Base-by-base conservation (phyloP, 202 grass and related monocot species). In the Tripidium arundinaceum region DNA sequence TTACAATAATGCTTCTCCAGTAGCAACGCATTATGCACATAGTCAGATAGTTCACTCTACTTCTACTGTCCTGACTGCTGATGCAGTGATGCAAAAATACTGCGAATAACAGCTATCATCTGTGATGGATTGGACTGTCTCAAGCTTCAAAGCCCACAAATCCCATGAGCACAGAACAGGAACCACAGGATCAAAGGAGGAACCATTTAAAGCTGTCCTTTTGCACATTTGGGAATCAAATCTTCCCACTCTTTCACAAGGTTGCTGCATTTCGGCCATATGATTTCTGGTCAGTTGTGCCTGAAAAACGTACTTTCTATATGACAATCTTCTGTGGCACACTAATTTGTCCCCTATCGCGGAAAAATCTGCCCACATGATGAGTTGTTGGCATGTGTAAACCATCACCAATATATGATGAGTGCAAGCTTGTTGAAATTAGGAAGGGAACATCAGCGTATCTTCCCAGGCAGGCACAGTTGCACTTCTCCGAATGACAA, bases 141-240 rank as follows among this genome's bases (percentile, higher is more conserved):
- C 78, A 45, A 65, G 63, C 57, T 91, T 87, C 78, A 8, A 91
- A 91, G 59, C 81, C 11, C 11, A 57, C 6, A 37, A 74, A 55
- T 55, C 11, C 14, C 12, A 41, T 43, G 66, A 69, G 8, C 43
- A 47, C 25, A 71, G 3, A 19, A 38, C 39, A 41, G 50, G 50
- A 55, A 55, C 50, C 21, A 76, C 18, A n/a, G 1, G 55, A 59
- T 59, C 24, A 77, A 27, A n/a, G n/a, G n/a, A 24, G 31, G 33
- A 77, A 27, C 38, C 64, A 62, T 77, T 62, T 77, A 49, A 61
- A 68, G 19, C 72, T 77, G 37, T 18, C 36, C 25, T 54, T 45
- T 57, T 72, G 57, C 22, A 34, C 14, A 55, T 36, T 26, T 83
- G 22, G 75, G 72, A 49, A 80, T 28, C 69, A 50, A 68, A n/a